phyloP scores from a whole-genome alignment of 768 basidiomycete genomes.

The Tulasnella calospora region DNA sequence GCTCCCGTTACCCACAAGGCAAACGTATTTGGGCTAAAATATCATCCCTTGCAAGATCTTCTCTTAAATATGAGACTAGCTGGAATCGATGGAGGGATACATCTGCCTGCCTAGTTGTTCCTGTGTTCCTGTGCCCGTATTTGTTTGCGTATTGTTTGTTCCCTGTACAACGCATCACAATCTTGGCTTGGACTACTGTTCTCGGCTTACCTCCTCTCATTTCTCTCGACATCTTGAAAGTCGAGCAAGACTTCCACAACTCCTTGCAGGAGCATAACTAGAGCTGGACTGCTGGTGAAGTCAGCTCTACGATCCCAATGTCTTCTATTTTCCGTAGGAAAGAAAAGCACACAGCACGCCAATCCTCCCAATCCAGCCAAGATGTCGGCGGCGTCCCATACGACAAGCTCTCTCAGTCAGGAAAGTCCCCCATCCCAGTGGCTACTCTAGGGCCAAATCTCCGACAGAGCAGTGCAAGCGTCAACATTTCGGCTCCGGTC shows the following conservation, averaged over 20 bases:
- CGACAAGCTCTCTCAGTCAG: constrained; percentile 56
- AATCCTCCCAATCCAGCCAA: constrained; percentile 51
- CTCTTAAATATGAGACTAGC: not conserved
- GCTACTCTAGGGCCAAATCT: constrained; percentile 53
- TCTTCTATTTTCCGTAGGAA: constrained; percentile 63
- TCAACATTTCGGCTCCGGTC: constrained; percentile 69
- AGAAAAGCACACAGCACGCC: constrained; percentile 40
- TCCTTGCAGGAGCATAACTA: constrained; percentile 2
- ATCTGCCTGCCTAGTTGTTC: not conserved
- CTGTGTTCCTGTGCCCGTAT: no score
- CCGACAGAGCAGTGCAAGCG: constrained; percentile 37
- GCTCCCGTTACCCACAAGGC: not conserved
- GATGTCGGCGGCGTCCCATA: constrained; percentile 70
- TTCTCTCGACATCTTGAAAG: constrained; percentile 4
- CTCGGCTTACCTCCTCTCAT: constrained; percentile 7
- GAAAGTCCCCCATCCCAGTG: constrained; percentile 57
- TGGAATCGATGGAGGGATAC: not conserved
- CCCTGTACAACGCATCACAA: not conserved
- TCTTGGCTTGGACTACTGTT: not conserved
- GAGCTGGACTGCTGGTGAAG: constrained; percentile 3
- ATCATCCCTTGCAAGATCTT: not conserved
- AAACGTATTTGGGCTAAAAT: not conserved
- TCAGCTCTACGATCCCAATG: constrained; percentile 41
- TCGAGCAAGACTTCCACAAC: not conserved
- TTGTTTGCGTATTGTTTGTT: not conserved